Conservation (phyloP, 2,329 filamentous ascomycete genomes). For the Pyrenophora tritici-repentis region DNA sequence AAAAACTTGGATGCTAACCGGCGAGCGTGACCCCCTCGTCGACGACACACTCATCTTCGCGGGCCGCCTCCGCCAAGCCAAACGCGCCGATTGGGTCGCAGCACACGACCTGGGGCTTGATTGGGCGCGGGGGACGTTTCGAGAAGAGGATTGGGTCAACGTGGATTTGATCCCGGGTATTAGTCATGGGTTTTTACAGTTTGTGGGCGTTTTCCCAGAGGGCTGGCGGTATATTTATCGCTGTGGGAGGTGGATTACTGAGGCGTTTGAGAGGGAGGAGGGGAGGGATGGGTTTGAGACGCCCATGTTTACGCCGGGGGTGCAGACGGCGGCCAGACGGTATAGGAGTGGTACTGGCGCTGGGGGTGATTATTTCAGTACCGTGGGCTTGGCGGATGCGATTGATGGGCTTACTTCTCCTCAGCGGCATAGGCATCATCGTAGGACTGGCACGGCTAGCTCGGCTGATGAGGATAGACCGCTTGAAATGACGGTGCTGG, state of each 20-base stretch:
- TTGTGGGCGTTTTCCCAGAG: slow-evolving; percentile 84
- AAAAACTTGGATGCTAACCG: slow-evolving; percentile 91
- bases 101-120: slow-evolving; percentile 61
- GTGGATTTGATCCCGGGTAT: slow-evolving; percentile 86
- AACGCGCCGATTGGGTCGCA: slow-evolving; percentile 61
- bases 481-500: slow-evolving; percentile 71
- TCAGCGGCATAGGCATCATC: slow-evolving; percentile 51
- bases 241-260: slow-evolving; percentile 79
- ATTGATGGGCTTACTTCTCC: slow-evolving; percentile 57
- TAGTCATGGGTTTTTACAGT: slow-evolving; percentile 92
- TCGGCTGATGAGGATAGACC: slow-evolving; percentile 79
- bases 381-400: slow-evolving; percentile 76
- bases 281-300: slow-evolving; percentile 17
- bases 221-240: slow-evolving; percentile 86
- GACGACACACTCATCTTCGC: slow-evolving; percentile 98
- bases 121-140: slow-evolving; percentile 61
- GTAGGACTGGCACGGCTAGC: slow-evolving; percentile 55
- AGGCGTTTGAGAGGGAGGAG: slow-evolving; percentile 65
- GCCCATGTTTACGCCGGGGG: slow-evolving; percentile 17
- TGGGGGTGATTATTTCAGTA: slow-evolving; percentile 69
- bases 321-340: not conserved
- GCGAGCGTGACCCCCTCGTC: slow-evolving; percentile 91
- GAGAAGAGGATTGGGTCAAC: slow-evolving; percentile 77
- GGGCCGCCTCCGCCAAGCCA: slow-evolving; percentile 81
- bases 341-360: too few relatives aligned